Base-by-base conservation (phyloP, 2,329 filamentous ascomycete genomes). In the Colletotrichum gloeosporioides region DNA sequence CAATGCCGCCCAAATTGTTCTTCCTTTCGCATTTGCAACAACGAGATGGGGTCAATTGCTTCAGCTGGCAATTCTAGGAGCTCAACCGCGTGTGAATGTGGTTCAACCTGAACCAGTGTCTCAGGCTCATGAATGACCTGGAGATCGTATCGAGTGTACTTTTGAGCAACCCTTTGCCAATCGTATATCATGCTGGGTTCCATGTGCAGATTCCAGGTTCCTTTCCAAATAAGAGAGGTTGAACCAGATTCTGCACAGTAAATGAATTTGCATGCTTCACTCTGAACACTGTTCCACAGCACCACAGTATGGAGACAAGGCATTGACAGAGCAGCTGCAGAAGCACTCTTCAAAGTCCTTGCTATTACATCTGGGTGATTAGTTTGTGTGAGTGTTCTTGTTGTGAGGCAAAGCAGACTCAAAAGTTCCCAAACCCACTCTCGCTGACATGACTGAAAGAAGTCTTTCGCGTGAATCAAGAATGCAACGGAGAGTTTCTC, bases 221-320 rank as follows among this genome's bases (percentile, higher is more conserved):
- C 71, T 29, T 44, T 67, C 71, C 71, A 74, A 7, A 59, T 32
- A 31, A 74, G 57, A 25, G 13, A 44, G 49, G 31, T 31, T n/a
- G 39, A 36, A 16, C 1, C 29, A 12, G 22, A 53, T 22, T 15
- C 55, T 27, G 53, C 53, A 29, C n/a, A 78, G 77, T 83, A 84
- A 73, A 83, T 82, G 65, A 85, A 83, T n/a, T 82, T 82, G 76
- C 80, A 84, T 18, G 82, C 82, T 75, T 83, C 62, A 16, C 44
- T 80, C 57, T 75, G 80, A 44, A 62, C 65, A 64, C 82, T 80
- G 75, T 85, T 82, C 83, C 83, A 85, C n/a, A 85, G 75, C 66
- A 82, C 81, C 63, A 86, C 71, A 4, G 79, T 82, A 29, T 81
- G 78, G 55, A 85, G 13, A 59, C 77, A 78, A 16, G 82, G 82